phyloP scores from a whole-genome alignment of 1,139 yeast genomes.

The Pichia cactophila region DNA sequence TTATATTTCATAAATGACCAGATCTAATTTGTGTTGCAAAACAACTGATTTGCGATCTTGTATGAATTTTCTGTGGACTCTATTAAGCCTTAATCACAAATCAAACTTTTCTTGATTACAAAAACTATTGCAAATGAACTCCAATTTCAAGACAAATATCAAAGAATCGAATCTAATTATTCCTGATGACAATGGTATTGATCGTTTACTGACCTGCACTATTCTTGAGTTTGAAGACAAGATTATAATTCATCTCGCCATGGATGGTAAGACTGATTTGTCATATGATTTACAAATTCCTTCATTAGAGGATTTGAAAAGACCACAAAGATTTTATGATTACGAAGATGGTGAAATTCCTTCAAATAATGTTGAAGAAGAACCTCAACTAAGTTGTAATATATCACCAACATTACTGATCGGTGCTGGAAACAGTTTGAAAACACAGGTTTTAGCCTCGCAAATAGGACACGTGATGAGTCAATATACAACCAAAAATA shows the following conservation, averaged over 20 bases:
- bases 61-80: too few species aligned
- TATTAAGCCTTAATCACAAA: too few species aligned
- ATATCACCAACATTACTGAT: conserved; percentile 23
- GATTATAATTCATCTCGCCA: conserved; percentile 28
- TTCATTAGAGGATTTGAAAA: conserved; percentile 14
- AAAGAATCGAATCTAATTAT: conserved; percentile 7
- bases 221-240: conserved; percentile 29
- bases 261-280: conserved; percentile 36
- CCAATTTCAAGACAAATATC: conserved; percentile 2
- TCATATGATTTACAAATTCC: conserved; percentile 33
- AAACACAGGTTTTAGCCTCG: conserved; percentile 29
- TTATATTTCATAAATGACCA: too few species aligned
- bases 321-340: conserved; percentile 7
- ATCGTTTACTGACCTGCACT: conserved; percentile 19
- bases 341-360: conserved; percentile 12
- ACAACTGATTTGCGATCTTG: too few species aligned
- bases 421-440: conserved; percentile 28
- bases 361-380: conserved; percentile 9
- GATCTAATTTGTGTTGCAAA: too few species aligned
- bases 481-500: conserved; percentile 22
- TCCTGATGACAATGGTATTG: not conserved
- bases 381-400: conserved; percentile 10
- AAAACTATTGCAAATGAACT: conserved; percentile 1
- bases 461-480: conserved; percentile 30
- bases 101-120: not conserved